Evolutionary conservation across 208 protist genomes (phyloP).

Genomic region (Wallacemonas sp.): DNA sequence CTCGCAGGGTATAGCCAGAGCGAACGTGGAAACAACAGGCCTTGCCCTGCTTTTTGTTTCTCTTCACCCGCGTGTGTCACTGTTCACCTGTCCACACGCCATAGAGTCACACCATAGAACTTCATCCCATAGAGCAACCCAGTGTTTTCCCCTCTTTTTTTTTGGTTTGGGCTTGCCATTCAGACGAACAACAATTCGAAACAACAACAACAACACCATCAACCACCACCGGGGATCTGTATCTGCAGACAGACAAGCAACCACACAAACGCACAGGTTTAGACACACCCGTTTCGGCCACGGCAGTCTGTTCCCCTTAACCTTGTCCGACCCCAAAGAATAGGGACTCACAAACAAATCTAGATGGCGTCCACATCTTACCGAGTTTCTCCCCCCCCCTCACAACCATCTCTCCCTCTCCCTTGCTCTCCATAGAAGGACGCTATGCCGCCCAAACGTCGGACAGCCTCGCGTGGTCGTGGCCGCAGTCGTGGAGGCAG

Average conservation of each 20-base stretch:
- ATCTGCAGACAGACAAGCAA: too few relatives aligned
- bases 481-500: not conserved
- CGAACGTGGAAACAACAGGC: too few relatives aligned
- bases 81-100: too few relatives aligned
- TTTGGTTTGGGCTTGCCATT: not conserved
- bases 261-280: not conserved
- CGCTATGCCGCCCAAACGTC: not conserved
- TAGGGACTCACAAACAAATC: not conserved
- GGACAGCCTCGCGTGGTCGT: not conserved
- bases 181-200: not conserved
- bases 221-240: too few relatives aligned
- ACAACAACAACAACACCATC: too few relatives aligned
- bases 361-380: too few relatives aligned
- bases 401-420: constrained; percentile 4
- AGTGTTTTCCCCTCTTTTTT: not conserved
- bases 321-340: too few relatives aligned
- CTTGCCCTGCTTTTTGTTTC: not conserved
- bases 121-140: too few relatives aligned
- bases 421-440: not conserved
- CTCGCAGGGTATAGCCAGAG: constrained; percentile 28
- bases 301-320: too few relatives aligned
- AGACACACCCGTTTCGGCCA: too few relatives aligned
- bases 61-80: not conserved
- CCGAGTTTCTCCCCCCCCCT: too few relatives aligned
- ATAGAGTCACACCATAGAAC: too few relatives aligned